A percentile compares a stretch with the other conserved stretches of the same genome.
These are phyloP conservation scores for Rhizophagus sp. DNA, from an alignment of 192 early-diverging fungal species.

Conservation along the genomic window DNA sequence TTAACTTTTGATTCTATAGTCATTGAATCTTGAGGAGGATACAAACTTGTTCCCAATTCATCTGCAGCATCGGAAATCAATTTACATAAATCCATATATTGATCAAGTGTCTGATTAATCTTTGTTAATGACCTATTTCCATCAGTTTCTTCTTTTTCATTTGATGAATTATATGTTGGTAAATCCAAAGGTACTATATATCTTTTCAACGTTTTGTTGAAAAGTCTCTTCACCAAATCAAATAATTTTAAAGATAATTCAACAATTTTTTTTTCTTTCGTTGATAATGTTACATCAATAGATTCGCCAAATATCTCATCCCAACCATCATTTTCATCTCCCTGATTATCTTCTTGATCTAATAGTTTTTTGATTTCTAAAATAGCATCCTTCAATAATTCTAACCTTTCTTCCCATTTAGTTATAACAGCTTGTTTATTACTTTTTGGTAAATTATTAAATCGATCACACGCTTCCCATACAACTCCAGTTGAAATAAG, in stretches of 20 bases:
- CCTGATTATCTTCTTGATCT: slow-evolving; percentile 28
- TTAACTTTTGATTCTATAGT: slow-evolving; percentile 29
- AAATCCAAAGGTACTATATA: slow-evolving; percentile 28
- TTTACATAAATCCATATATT: slow-evolving; percentile 34
- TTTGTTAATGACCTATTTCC: slow-evolving; percentile 23
- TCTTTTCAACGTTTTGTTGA: slow-evolving; percentile 43
- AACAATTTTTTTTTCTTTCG: slow-evolving; percentile 41
- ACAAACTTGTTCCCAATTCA: slow-evolving; percentile 40
- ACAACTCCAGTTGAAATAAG: slow-evolving; percentile 43
- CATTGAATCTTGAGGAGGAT: slow-evolving; percentile 36
- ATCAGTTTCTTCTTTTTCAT: background rate
- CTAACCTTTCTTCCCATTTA: slow-evolving; percentile 43
- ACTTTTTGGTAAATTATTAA: slow-evolving; percentile 40
- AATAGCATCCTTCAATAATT: slow-evolving; percentile 44
- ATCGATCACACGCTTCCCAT: slow-evolving; percentile 45
- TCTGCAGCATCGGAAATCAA: slow-evolving; percentile 36
- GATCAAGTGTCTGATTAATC: slow-evolving; percentile 39
- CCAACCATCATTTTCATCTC: slow-evolving; percentile 41
- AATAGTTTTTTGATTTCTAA: slow-evolving; percentile 42
- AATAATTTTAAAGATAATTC: slow-evolving; percentile 34
- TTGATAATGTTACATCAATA: slow-evolving; percentile 33
- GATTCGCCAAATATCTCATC: slow-evolving; percentile 25
- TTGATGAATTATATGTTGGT: background rate
- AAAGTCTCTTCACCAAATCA: slow-evolving; percentile 39
- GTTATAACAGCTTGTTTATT: slow-evolving; percentile 41